A percentile compares a stretch with the other conserved stretches of the same genome.
Evolutionary conservation across 2,329 filamentous ascomycete species (phyloP).

Genomic region (Cryphonectria japonica): DNA sequence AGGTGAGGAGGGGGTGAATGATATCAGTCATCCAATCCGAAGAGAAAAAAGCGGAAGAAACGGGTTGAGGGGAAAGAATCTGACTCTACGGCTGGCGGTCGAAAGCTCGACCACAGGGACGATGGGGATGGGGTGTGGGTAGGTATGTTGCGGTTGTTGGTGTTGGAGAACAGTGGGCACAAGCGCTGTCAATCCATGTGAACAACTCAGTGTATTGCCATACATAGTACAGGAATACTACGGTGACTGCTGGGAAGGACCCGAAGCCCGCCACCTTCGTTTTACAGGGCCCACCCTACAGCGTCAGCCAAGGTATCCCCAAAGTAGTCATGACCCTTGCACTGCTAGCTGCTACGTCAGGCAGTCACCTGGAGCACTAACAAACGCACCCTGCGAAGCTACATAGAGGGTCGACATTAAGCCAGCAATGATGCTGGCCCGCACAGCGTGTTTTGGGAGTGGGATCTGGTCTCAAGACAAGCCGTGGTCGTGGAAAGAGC

Average conservation of each 20-base stretch:
- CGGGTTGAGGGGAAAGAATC: neutral
- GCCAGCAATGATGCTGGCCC: neutral
- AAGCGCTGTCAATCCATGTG: neutral
- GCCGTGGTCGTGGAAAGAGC: neutral
- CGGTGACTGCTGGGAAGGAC: neutral
- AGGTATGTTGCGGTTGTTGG: neutral
- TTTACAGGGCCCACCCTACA: conserved; percentile 1
- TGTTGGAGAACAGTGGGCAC: neutral
- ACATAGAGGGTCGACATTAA: neutral
- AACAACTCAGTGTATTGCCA: neutral
- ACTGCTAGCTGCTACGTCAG: neutral
- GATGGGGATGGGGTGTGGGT: neutral
- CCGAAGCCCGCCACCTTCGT: neutral
- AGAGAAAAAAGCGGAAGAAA: neutral
- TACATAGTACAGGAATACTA: neutral
- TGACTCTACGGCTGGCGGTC: too few relatives aligned
- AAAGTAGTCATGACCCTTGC: neutral
- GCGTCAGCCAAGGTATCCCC: neutral
- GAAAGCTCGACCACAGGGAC: neutral
- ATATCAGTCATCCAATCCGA: neutral
- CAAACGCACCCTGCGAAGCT: neutral
- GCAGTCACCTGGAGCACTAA: neutral
- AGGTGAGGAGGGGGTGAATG: neutral
- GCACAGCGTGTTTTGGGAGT: neutral
- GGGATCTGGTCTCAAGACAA: neutral